Base-by-base conservation (phyloP, 108 stramenopile species). In the Bacterosira constricta region DNA sequence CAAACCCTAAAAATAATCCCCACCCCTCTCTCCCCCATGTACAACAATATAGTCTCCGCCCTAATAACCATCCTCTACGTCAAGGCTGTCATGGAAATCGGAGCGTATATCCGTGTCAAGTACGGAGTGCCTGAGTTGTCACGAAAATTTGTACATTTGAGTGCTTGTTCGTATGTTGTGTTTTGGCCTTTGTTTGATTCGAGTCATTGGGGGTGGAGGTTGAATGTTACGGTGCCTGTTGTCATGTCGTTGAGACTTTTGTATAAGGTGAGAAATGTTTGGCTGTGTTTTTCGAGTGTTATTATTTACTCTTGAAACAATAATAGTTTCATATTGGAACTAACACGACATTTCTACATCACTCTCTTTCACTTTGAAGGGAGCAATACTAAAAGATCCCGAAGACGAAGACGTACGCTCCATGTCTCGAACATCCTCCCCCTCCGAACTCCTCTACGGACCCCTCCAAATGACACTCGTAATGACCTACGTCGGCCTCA, bases 131-230 rank as follows among this genome's bases (percentile, higher is more conserved):
- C 60, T 11, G 77, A 82, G 70, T 37, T 67, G 64, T 73, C 81
- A 9, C 65, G 88, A 20, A 76, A 81, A 25, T 61, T 88, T 23
- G 72, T 89, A 5, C 89, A 93, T 54, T 53, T 88, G 21, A 42
- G 52, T 13, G 79, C 87, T 20, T 75, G 85, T 8, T 81, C 76
- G 17, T 46, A 37, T 8, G 59, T 91, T 0, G 31, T 91, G 7
- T 89, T 88, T 52, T 91, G 90, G 90, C 86, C 88, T 0, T 41
- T 82, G 25, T 91, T 85, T 64, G 85, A 86, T 50, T 13, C 57
- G 0, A 41, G 55, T 21, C 82, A 90, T 37, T 88, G 87, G 87
- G 80, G 79, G n/a, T 91, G 90, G 90, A 71, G 86, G 36, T 54
- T 91, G 18, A 86, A 88, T 67, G 77, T 76, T 2, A 49, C 86